Evolutionary conservation across 2,329 filamentous ascomycete species (phyloP), one percentile per base, ranked within the genome.

Genomic region (Xylariaceae sp.): DNA sequence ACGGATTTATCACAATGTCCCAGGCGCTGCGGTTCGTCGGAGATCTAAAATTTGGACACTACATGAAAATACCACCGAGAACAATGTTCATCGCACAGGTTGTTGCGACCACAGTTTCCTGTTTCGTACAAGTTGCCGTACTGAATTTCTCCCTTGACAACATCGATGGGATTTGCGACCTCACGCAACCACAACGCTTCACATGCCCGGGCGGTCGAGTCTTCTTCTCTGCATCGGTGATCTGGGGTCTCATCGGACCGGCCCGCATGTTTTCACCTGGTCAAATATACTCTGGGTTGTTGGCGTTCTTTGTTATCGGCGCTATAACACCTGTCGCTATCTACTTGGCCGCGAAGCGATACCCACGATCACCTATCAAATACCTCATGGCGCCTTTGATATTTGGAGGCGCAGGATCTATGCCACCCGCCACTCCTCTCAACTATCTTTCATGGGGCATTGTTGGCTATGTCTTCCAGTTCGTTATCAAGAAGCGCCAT

Each of bases 361-460:
- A 72, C 64, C 81, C 80, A 44, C 71, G 68, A 42, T 80, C 77
- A 2, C 72, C 72, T 1, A 58, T 73, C 39, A 72, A 71, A 48
- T 78, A 74, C 64, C 70, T 83, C 45, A 84, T 84, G 71, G 76
- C 81, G 4, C 82, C 82, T 1, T 69, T 85, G 52, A 81, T 85
- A 57, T 83, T 85, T 60, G 82, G 81, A 49, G 80, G 81, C 18
- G 74, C 78, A 6, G 76, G 74, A 1, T 55, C 70, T 32, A 83
- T 85, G 57, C 82, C 81, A 2, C 82, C 82, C 0, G 86, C 87
- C 3, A 87, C 85, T 0, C 85, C 86, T 0, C 77, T 89, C 51
- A 89, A 87, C 68, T 90, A 88, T 63, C 77, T 87, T 32, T 77
- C 78, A n/a, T 90, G 86, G 86, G 84, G 82, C 15, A 69, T 86